Conservation (phyloP, 805 yeast genomes). For the Wickerhamiella cacticola region DNA sequence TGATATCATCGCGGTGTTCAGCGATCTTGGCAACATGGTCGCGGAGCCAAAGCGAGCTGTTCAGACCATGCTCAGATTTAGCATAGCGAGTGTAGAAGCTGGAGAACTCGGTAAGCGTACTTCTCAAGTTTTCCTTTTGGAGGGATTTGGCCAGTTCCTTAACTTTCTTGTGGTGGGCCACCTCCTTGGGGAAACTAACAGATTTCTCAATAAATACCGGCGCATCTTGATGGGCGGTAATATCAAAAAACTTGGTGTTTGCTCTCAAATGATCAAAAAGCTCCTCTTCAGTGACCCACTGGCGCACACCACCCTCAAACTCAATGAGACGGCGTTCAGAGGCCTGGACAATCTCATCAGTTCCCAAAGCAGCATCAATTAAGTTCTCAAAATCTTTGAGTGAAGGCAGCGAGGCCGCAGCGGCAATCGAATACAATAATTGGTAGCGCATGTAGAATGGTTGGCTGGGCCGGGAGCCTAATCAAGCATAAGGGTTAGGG, state of each 20-base stretch:
- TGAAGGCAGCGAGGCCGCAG: background rate
- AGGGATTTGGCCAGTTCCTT: constrained; percentile 35
- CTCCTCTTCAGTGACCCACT: constrained; percentile 33
- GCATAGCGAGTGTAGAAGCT: constrained; percentile 68
- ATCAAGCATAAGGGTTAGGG: constrained; percentile 4
- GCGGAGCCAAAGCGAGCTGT: constrained; percentile 60
- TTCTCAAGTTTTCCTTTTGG: constrained; percentile 37
- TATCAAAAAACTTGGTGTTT: constrained; percentile 51
- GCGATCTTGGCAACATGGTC: constrained; percentile 33
- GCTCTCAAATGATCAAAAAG: constrained; percentile 34
- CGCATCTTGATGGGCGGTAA: constrained; percentile 35
- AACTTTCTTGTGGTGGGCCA: constrained; percentile 33
- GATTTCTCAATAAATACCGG: background rate
- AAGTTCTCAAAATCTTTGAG: background rate
- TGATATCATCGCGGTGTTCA: constrained; percentile 31
- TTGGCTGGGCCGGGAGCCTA: constrained; percentile 2
- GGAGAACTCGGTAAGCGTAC: constrained; percentile 48
- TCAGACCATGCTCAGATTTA: constrained; percentile 55
- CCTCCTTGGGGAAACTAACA: constrained; percentile 43
- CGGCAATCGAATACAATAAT: constrained; percentile 2
- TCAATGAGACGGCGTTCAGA: constrained; percentile 13
- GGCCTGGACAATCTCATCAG: background rate
- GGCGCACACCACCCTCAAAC: constrained; percentile 18
- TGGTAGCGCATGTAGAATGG: constrained; percentile 2
- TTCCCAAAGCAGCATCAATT: background rate